phyloP scores from a whole-genome alignment of 1,139 yeast genomes.

The Hyphopichia khmerensis region DNA sequence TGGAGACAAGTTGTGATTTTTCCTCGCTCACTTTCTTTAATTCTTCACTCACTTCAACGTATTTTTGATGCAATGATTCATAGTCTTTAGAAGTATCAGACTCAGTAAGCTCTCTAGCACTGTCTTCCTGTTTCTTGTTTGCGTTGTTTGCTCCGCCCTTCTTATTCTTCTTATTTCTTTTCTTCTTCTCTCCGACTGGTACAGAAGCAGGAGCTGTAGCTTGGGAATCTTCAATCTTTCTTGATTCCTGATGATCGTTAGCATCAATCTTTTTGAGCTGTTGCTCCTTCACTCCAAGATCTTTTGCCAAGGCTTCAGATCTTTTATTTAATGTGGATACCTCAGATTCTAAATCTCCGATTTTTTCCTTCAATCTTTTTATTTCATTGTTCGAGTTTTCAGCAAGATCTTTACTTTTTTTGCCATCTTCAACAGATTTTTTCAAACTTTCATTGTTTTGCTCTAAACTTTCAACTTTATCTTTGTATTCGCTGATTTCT shows the following conservation, averaged over 20 bases:
- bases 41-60: slow-evolving; percentile 3
- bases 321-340: slow-evolving; percentile 1
- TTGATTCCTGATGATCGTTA: not conserved
- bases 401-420: not conserved
- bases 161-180: slow-evolving; percentile 6
- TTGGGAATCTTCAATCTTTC: slow-evolving; percentile 5
- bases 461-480: not conserved
- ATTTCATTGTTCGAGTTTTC: not conserved
- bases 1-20: not conserved
- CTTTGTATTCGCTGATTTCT: not conserved
- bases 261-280: slow-evolving; percentile 17
- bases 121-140: not conserved
- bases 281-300: not conserved
- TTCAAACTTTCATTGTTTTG: not conserved
- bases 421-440: not conserved
- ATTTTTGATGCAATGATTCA: slow-evolving; percentile 4
- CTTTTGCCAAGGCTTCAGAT: not conserved
- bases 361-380: slow-evolving; percentile 2
- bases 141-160: not conserved
- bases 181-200: slow-evolving; percentile 2
- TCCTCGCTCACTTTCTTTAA: not conserved
- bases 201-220: not conserved
- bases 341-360: not conserved
- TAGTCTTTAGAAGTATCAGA: not conserved
- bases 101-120: not conserved